Percentiles rank a stretch among this genome's conserved stretches.
Evolutionary conservation across 1,139 yeast genomes (phyloP).

Genomic region (Protomyces pachydermus): DNA sequence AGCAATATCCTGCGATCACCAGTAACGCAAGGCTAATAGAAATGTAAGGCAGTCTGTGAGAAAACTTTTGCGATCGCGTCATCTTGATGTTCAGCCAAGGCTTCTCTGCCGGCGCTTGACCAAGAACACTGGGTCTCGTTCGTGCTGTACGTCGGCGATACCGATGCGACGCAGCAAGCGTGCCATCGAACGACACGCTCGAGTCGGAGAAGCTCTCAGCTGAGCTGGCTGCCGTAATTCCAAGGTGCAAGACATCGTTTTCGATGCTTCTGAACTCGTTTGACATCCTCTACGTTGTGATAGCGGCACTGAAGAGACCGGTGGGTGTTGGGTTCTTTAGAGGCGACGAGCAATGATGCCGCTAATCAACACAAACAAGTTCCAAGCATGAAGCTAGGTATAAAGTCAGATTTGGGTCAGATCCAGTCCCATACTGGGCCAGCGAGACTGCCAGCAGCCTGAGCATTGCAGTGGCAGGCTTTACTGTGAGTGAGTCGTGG

Average conservation of each 20-base stretch:
- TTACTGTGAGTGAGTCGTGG: too few relatives aligned
- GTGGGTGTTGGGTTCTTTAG: too few relatives aligned
- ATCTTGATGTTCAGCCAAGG: neutral
- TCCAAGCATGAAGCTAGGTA: too few relatives aligned
- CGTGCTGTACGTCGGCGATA: neutral
- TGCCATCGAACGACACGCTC: neutral
- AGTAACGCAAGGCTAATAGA: neutral
- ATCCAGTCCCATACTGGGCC: too few relatives aligned
- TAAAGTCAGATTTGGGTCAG: too few relatives aligned
- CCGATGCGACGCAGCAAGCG: neutral
- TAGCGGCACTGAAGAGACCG: too few relatives aligned
- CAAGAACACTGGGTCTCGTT: neutral
- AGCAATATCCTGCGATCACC: neutral
- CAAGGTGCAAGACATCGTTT: neutral
- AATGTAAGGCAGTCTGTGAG: neutral
- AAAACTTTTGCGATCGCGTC: neutral
- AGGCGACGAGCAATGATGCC: too few relatives aligned
- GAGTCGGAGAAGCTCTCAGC: neutral
- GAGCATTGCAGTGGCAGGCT: too few relatives aligned
- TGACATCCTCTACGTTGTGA: neutral
- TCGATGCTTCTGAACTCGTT: neutral
- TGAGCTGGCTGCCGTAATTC: neutral
- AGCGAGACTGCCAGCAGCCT: too few relatives aligned
- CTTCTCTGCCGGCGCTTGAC: slow-evolving; percentile 1
- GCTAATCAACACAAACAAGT: too few relatives aligned